Percentiles rank a stretch among this genome's conserved stretches.
These are phyloP conservation scores for Oxytropis ochrocephala DNA, from an alignment of 306 rosid genomes.

Conservation along the genomic window DNA sequence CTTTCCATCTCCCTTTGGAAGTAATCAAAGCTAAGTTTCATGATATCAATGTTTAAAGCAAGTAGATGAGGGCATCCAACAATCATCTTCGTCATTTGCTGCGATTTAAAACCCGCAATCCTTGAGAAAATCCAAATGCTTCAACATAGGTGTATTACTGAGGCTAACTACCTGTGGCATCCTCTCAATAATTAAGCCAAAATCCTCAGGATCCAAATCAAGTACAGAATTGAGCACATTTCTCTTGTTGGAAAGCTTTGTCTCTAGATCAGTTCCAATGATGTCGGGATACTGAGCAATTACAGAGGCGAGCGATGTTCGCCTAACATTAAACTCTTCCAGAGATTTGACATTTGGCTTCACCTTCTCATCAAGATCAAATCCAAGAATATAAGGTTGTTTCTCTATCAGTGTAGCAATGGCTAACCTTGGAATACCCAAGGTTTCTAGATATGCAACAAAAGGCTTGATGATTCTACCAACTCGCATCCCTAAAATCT, in stretches of 20 bases:
- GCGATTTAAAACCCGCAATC: constrained; percentile 61
- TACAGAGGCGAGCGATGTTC: constrained; percentile 54
- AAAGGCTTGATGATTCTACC: constrained; percentile 85
- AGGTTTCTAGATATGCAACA: constrained; percentile 72
- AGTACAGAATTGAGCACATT: constrained; percentile 52
- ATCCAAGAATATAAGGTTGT: constrained; percentile 82
- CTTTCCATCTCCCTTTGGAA: constrained; percentile 65
- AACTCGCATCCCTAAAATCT: constrained; percentile 94
- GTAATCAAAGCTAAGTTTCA: constrained; percentile 68
- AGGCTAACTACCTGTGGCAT: constrained; percentile 95
- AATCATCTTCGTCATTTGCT: constrained; percentile 57
- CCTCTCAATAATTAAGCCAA: constrained; percentile 77
- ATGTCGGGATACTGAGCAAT: constrained; percentile 88
- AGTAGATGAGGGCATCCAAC: constrained; percentile 84
- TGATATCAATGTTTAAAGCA: constrained; percentile 83
- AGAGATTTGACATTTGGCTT: constrained; percentile 76
- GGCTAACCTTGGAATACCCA: constrained; percentile 87
- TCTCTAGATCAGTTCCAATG: constrained; percentile 64
- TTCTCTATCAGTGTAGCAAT: constrained; percentile 87
- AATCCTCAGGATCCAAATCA: constrained; percentile 55
- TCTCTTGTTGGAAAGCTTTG: constrained; percentile 57
- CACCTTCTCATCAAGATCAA: constrained; percentile 67
- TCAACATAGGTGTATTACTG: constrained; percentile 53
- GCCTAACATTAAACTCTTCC: constrained; percentile 60
- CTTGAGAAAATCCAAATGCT: constrained; percentile 69